Base-by-base conservation (phyloP, 1,284 basidiomycete species). In the Ustilago loliicola region DNA sequence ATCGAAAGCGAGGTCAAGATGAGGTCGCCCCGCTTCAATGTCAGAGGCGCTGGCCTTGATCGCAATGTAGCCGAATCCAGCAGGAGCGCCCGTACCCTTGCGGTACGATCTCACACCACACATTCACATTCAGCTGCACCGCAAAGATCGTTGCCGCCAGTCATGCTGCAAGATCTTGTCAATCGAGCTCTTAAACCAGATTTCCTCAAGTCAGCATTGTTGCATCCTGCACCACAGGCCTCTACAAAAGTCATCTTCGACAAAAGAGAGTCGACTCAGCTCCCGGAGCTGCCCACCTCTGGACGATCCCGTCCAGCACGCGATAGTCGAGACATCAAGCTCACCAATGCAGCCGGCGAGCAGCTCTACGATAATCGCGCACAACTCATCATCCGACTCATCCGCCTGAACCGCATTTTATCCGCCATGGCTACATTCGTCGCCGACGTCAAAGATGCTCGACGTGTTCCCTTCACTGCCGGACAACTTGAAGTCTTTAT, bases 381-480 rank as follows among this genome's bases (percentile, higher is more conserved):
- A 7, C 55, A 25, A 13, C 34, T 78, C 47, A 74, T 74, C 52
- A 21, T 68, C 9, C 67, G 76, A 19, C 50, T 78, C 21, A 66
- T 78, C 45, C 50, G 64, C 6, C 38, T 40, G 51, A 67, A 71
- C 19, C 71, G 76, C 55, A 72, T 78, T 25, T 51, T 78, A 5
- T 78, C 76, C 5, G 76, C 67, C 7, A 78, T 78, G 76, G 42
- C 72, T 13, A 68, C 68, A 3, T 69, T 74, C n/a, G 30, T 29
- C 4, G 59, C 48, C 8, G 72, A 78, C 19, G 23, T 69, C 17
- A 50, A 55, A 15, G 52, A 66, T 19, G 34, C 64, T 2, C 30
- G 3, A 19, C 67, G 68, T 25, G 61, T 25, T 5, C 65, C 68
- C 7, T 72, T 71, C 58, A 66, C 61, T 30, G 19, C 29, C 17